Conservation (phyloP, 2,329 filamentous ascomycete species). For the Epichloe bromicola region DNA sequence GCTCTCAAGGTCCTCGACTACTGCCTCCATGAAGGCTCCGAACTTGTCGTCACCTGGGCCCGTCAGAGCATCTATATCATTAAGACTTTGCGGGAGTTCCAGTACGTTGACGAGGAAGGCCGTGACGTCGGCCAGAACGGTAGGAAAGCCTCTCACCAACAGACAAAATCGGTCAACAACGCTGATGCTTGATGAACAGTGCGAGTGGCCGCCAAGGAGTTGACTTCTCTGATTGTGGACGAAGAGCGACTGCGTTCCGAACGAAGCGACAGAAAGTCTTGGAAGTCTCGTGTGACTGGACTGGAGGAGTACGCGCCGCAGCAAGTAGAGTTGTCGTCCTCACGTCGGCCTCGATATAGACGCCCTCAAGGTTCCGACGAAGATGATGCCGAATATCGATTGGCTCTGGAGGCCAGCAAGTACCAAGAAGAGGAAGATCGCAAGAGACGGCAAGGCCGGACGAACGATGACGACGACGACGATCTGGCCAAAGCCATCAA, state of each 20-base stretch:
- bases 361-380: constrained; percentile 48
- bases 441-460: constrained; percentile 54
- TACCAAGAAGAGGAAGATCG: constrained; percentile 86
- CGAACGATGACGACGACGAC: constrained; percentile 52
- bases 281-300: constrained; percentile 92
- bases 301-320: constrained; percentile 64
- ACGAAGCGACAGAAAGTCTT: constrained; percentile 79
- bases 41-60: constrained; percentile 93
- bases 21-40: constrained; percentile 92
- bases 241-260: constrained; percentile 86
- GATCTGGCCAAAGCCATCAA: constrained; percentile 91
- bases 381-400: constrained; percentile 77
- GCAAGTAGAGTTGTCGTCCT: constrained; percentile 26
- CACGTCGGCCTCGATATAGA: constrained; percentile 34
- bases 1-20: constrained; percentile 97
- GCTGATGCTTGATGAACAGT: constrained; percentile 39
- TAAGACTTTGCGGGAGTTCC: constrained; percentile 94
- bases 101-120: constrained; percentile 91
- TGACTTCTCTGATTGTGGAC: constrained; percentile 82
- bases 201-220: constrained; percentile 87
- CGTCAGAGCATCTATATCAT: constrained; percentile 98
- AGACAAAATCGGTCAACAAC: not conserved
- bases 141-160: constrained; percentile 29
- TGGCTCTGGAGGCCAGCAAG: constrained; percentile 92
- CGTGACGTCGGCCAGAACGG: constrained; percentile 94